A percentile compares a stretch with the other conserved stretches of the same genome.
These are phyloP conservation scores for Mycena olivaceomarginata DNA, from an alignment of 768 basidiomycete species.

Conservation along the genomic window DNA sequence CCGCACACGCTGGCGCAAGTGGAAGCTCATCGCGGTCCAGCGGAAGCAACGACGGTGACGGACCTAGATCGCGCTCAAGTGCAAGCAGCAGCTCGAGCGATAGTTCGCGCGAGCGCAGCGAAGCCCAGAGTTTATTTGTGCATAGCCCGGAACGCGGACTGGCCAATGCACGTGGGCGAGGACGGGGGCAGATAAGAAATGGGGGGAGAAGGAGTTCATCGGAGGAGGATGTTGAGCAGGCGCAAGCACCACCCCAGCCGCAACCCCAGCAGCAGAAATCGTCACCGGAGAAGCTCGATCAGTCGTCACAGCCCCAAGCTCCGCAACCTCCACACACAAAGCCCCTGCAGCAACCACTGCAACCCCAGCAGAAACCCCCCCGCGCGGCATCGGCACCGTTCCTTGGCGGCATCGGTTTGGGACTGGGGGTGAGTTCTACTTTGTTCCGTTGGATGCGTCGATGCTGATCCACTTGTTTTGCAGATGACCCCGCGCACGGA, in stretches of 20 bases:
- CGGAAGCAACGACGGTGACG: slow-evolving; percentile 10
- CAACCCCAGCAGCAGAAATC: background rate
- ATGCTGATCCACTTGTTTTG: background rate
- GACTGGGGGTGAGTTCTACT: background rate
- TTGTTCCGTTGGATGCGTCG: background rate
- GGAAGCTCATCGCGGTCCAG: slow-evolving; percentile 28
- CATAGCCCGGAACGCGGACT: slow-evolving; percentile 19
- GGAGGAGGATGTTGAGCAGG: background rate
- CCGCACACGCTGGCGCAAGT: slow-evolving; percentile 1
- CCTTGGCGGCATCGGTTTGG: slow-evolving; percentile 15
- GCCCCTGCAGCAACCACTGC: background rate
- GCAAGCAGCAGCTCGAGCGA: slow-evolving; percentile 22
- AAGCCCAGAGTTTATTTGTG: background rate
- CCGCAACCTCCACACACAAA: background rate
- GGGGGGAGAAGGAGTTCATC: slow-evolving; percentile 3
- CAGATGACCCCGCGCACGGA: slow-evolving; percentile 1
- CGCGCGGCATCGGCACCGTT: slow-evolving; percentile 22
- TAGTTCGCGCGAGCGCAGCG: slow-evolving; percentile 27
- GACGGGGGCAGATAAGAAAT: background rate
- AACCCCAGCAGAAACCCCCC: background rate
- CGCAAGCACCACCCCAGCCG: background rate
- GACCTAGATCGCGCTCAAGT: background rate
- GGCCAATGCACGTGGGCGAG: slow-evolving; percentile 21
- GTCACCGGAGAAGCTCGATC: background rate
- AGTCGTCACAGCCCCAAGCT: background rate